These are phyloP conservation scores for Entomortierella lignicola DNA, from an alignment of 192 early-diverging fungal species.

Conservation along the genomic window DNA sequence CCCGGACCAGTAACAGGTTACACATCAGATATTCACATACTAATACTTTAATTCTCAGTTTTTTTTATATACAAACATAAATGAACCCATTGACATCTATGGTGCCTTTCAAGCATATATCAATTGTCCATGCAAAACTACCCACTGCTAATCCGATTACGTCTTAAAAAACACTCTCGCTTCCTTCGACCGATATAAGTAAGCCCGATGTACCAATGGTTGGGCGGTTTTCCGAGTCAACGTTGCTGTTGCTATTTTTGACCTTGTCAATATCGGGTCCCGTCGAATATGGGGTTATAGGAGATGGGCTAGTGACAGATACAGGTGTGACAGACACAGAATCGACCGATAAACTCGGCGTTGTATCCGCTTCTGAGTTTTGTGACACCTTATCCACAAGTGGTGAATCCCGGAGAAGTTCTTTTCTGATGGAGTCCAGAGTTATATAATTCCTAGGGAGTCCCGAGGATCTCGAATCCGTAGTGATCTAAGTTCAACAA, in stretches of 20 bases:
- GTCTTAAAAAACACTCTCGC: slow-evolving; percentile 7
- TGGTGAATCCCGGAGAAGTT: slow-evolving; percentile 16
- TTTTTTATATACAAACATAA: no score
- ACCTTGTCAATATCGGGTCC: background rate
- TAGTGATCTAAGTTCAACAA: slow-evolving; percentile 25
- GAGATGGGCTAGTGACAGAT: slow-evolving; percentile 8
- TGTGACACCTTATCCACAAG: background rate
- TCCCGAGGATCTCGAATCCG: slow-evolving; percentile 9
- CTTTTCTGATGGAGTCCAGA: slow-evolving; percentile 25
- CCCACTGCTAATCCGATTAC: no score
- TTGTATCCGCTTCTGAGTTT: slow-evolving; percentile 2
- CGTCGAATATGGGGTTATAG: slow-evolving; percentile 14
- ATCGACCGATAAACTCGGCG: slow-evolving; percentile 16
- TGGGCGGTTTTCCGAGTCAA: background rate
- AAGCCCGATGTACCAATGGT: slow-evolving; percentile 7
- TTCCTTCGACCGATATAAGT: slow-evolving; percentile 45
- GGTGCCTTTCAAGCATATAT: no score
- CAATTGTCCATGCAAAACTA: no score
- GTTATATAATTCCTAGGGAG: slow-evolving; percentile 15
- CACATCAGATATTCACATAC: no score
- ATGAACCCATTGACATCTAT: background rate
- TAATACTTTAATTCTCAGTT: background rate
- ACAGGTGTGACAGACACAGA: slow-evolving; percentile 28
- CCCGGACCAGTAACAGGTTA: no score
- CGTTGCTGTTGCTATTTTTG: background rate